Percentiles rank a stretch among this genome's conserved stretches.
These are phyloP conservation scores for Mortierella sp. DNA, from an alignment of 371 early-diverging fungal species.

Conservation along the genomic window DNA sequence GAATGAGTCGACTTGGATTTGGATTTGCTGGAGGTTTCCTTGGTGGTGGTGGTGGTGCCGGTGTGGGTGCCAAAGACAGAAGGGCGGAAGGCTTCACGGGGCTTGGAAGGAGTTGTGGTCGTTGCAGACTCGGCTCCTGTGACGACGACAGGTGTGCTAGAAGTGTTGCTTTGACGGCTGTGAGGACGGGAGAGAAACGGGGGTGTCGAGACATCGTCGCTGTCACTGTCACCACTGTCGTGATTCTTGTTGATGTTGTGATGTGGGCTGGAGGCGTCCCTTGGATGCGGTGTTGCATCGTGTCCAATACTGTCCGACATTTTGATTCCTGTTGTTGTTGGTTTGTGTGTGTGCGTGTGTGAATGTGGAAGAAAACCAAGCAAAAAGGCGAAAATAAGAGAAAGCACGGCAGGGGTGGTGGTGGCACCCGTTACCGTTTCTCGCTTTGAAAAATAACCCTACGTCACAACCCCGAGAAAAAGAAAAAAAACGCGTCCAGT, in stretches of 20 bases:
- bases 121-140: not conserved
- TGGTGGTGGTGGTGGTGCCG: not conserved
- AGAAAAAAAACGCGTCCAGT: too few relatives aligned
- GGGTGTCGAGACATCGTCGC: slow-evolving; percentile 18
- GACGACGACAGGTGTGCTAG: not conserved
- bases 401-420: not conserved
- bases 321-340: not conserved
- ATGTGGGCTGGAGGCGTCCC: not conserved
- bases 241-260: not conserved
- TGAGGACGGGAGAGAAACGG: slow-evolving; percentile 10
- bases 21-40: not conserved
- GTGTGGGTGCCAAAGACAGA: not conserved
- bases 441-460: not conserved
- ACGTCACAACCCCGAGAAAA: not conserved
- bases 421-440: not conserved
- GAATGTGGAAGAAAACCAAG: not conserved
- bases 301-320: slow-evolving; percentile 32
- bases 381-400: not conserved
- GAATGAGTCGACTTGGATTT: slow-evolving; percentile 2
- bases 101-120: not conserved
- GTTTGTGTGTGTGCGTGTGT: not conserved
- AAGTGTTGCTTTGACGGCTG: slow-evolving; percentile 4
- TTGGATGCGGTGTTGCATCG: slow-evolving; percentile 34
- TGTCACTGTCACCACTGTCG: slow-evolving; percentile 5
- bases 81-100: not conserved